Conservation (phyloP, 2,329 filamentous ascomycete genomes). For the Penicillium crustosum region DNA sequence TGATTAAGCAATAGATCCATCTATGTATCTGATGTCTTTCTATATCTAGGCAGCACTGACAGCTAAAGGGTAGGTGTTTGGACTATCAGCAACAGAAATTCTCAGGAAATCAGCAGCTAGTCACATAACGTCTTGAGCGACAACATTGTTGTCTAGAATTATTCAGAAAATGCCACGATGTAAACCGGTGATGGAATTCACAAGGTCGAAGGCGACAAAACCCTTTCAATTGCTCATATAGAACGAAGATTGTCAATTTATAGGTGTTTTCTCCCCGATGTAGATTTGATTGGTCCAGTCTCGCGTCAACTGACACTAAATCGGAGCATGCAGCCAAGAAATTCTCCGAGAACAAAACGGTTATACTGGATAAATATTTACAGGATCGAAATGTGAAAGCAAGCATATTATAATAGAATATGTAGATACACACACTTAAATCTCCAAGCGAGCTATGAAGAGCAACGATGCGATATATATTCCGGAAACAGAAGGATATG, state of each 20-base stretch:
- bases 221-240: not conserved
- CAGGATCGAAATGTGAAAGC: not conserved
- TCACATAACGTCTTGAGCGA: not conserved
- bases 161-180: not conserved
- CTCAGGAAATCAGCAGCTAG: not conserved
- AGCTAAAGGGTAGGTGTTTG: too few species aligned
- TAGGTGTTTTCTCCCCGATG: not conserved
- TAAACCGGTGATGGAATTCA: not conserved
- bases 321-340: not conserved
- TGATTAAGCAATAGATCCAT: too few species aligned
- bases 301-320: conserved; percentile 3
- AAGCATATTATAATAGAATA: too few species aligned
- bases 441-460: not conserved
- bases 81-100: not conserved
- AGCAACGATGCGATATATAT: not conserved
- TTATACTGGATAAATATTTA: not conserved
- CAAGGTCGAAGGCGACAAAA: not conserved
- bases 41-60: too few species aligned
- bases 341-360: not conserved
- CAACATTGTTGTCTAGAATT: not conserved
- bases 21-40: too few species aligned
- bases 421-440: not conserved
- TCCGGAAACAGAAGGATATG: not conserved
- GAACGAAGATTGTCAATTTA: not conserved
- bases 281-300: not conserved